Conservation (phyloP, 2,329 filamentous ascomycete species). For the Exserohilum turcica region DNA sequence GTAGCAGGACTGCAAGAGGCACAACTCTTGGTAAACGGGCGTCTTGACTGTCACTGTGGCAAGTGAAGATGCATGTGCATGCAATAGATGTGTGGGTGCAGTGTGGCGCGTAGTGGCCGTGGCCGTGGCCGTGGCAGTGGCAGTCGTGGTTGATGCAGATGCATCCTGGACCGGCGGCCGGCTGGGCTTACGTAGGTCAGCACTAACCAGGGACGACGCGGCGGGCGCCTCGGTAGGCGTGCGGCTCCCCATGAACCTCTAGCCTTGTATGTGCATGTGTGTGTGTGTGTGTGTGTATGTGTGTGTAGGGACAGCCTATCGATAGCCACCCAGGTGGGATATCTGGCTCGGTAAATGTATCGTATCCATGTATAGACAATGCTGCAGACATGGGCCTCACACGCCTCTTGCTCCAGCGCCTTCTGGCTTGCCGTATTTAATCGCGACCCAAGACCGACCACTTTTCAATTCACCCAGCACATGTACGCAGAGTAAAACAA, state of each 20-base stretch:
- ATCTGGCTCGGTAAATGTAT: not conserved
- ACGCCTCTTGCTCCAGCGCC: no score
- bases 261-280: no score
- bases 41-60: slow-evolving; percentile 4
- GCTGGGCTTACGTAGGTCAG: slow-evolving; percentile 16
- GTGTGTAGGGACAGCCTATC: slow-evolving; percentile 9
- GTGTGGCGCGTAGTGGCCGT: slow-evolving; percentile 16
- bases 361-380: not conserved
- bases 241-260: slow-evolving; percentile 16
- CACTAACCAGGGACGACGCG: slow-evolving; percentile 5
- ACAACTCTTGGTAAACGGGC: not conserved
- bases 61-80: slow-evolving; percentile 1
- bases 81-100: slow-evolving; percentile 1
- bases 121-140: no score
- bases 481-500: not conserved
- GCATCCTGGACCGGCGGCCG: slow-evolving; percentile 8
- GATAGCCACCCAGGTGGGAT: not conserved
- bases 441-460: not conserved
- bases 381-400: not conserved
- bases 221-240: slow-evolving; percentile 12
- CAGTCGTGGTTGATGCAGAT: slow-evolving; percentile 14
- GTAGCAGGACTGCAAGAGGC: not conserved
- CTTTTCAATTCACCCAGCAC: not conserved
- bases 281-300: no score
- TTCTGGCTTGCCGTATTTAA: not conserved